These are phyloP conservation scores for Coriolopsis trogii DNA, from an alignment of 1,284 basidiomycete species.

Conservation along the genomic window DNA sequence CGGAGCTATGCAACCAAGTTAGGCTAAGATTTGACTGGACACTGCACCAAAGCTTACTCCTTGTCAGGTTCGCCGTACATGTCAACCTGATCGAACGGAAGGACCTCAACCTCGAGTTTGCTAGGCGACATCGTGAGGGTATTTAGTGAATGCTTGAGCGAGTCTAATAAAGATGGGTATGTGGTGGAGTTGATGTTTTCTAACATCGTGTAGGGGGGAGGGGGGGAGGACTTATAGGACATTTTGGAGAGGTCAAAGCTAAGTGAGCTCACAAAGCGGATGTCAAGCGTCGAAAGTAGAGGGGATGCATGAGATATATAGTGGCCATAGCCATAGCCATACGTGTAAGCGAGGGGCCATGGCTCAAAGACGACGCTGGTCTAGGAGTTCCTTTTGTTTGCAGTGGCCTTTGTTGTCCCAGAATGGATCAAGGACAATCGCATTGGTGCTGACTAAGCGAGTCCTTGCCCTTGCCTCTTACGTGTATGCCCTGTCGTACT, in stretches of 20 bases:
- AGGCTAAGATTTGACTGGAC: neutral
- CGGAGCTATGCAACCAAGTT: constrained; percentile 43
- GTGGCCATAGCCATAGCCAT: constrained; percentile 5
- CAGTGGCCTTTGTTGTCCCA: constrained; percentile 22
- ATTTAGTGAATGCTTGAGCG: constrained; percentile 19
- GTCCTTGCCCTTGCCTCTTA: neutral
- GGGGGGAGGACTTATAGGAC: constrained; percentile 6
- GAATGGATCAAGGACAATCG: constrained; percentile 25
- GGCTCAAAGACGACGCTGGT: constrained; percentile 16
- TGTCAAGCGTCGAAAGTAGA: constrained; percentile 8
- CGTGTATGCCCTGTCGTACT: neutral
- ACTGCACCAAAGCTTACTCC: constrained; percentile 48
- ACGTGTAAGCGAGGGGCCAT: constrained; percentile 1
- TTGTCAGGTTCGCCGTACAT: constrained; percentile 71
- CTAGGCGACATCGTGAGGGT: constrained; percentile 16
- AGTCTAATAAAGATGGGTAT: constrained; percentile 15
- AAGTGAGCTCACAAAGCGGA: constrained; percentile 5
- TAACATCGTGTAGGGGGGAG: constrained; percentile 6
- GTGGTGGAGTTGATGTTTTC: constrained; percentile 10
- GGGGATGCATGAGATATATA: constrained; percentile 19
- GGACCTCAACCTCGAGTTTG: constrained; percentile 20
- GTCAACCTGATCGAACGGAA: constrained; percentile 24
- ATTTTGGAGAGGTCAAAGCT: constrained; percentile 7
- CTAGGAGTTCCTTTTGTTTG: constrained; percentile 29
- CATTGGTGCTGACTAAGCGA: constrained; percentile 3